Conservation (phyloP, 768 basidiomycete species). For the Podaxis sp. region DNA sequence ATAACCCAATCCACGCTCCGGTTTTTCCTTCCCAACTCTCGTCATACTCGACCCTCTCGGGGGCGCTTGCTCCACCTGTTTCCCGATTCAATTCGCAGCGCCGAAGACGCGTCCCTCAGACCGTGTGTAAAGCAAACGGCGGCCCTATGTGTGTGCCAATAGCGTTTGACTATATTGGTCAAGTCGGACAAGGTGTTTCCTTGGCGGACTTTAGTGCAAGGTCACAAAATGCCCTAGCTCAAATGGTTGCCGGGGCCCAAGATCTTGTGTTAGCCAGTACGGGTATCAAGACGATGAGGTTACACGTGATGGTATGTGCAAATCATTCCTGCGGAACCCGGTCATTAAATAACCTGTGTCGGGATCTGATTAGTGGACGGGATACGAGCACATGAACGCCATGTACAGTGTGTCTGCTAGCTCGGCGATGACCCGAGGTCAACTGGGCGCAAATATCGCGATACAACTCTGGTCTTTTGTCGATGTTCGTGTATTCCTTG, state of each 20-base stretch:
- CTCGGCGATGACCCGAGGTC: constrained; percentile 39
- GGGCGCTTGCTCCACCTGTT: neutral
- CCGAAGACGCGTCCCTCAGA: constrained; percentile 11
- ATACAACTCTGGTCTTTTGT: constrained; percentile 15
- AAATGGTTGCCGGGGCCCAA: constrained; percentile 17
- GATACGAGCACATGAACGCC: constrained; percentile 15
- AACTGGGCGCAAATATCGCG: constrained; percentile 40
- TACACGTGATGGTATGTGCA: constrained; percentile 16
- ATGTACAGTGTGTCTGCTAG: constrained; percentile 3
- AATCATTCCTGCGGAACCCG: constrained; percentile 11
- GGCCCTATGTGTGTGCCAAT: constrained; percentile 5
- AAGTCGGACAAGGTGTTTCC: constrained; percentile 10
- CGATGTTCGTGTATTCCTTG: constrained; percentile 6
- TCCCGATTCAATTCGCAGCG: neutral
- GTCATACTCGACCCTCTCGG: constrained; percentile 1
- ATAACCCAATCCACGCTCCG: constrained; percentile 13
- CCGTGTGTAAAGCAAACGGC: constrained; percentile 5
- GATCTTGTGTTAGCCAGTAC: constrained; percentile 10
- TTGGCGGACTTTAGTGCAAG: constrained; percentile 10
- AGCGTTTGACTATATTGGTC: constrained; percentile 11
- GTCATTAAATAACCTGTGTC: constrained; percentile 17
- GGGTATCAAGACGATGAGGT: constrained; percentile 5
- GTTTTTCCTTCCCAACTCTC: constrained; percentile 12
- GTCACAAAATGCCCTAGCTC: constrained; percentile 11
- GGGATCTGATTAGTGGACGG: constrained; percentile 15